Evolutionary conservation across 148 eudicot species (phyloP), one percentile per base, ranked within the genome.

Genomic region (Vaccinium macrocarpon): DNA sequence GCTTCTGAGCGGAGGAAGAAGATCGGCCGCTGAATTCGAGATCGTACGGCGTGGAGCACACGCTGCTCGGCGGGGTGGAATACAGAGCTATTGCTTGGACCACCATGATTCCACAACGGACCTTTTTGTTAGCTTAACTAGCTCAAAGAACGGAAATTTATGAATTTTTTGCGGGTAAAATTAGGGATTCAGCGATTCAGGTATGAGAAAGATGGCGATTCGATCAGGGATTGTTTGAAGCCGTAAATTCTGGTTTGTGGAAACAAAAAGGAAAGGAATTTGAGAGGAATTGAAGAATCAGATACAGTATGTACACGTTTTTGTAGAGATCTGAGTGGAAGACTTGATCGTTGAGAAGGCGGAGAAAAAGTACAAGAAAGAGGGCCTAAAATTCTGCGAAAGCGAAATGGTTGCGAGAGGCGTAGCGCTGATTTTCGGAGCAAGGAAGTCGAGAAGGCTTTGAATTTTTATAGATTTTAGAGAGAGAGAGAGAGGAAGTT

Each of bases 41-140:
- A 38, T 97, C 99, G 66, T 90, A 87, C 0, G 93, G 87, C 78
- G 92, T 73, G n/a, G 98, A 91, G 59, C 95, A 89, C 12, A 92
- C 83, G 83, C 90, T 90, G 82, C 95, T 90, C 10, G 98, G 93
- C 35, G 99, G 92, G 78, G 89, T 96, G 55, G 93, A 94, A 75
- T 93, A 95, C 56, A 95, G 77, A 32, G 98, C 97, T 64, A 97
- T 93, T 4, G 98, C 89, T 27, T 98, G 93, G 50, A 97, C 96
- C 92, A 91, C 93, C 99, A 94, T 94, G 82, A 50, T 84, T 19
- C 18, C 6, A 70, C 5, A 55, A 2, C 15, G 16, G 73, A 14
- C 38, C 72, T 46, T 6, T n/a, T 29, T 23, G 53, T 1, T 68
- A 56, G 21, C 15, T 57, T 8, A 75, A 75, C 46, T 23, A 11